A percentile compares a stretch with the other conserved stretches of the same genome.
These are phyloP conservation scores for Blastobotrys terrestris DNA, from an alignment of 805 yeast species.

Conservation along the genomic window DNA sequence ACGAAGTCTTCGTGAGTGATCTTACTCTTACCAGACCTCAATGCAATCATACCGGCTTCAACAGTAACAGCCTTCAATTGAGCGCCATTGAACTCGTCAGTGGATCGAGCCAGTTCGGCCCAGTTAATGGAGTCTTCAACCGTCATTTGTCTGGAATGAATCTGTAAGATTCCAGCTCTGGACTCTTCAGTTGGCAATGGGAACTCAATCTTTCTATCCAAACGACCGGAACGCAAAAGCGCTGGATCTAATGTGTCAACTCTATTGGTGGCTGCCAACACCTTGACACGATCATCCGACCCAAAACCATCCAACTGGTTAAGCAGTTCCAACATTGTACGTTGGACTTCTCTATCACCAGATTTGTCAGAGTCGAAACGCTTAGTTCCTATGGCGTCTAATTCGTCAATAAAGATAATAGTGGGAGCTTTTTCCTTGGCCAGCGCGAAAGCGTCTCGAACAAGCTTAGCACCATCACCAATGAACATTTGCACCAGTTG, in stretches of 20 bases:
- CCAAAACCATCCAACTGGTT: constrained; percentile 98
- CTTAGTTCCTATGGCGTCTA: constrained; percentile 98
- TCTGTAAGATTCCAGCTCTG: constrained; percentile 91
- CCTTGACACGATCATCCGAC: constrained; percentile 94
- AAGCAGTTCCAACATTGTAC: constrained; percentile 97
- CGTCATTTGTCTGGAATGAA: constrained; percentile 95
- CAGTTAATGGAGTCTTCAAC: constrained; percentile 80
- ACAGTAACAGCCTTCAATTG: constrained; percentile 98
- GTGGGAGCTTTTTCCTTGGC: constrained; percentile 99
- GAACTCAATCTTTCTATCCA: constrained; percentile 96
- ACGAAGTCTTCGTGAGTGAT: constrained; percentile 97
- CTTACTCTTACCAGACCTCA: constrained; percentile 85
- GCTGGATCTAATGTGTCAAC: constrained; percentile 99
- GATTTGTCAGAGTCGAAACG: constrained; percentile 96
- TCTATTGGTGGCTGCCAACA: constrained; percentile 95
- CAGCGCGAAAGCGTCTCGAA: constrained; percentile 93
- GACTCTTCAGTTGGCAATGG: constrained; percentile 98
- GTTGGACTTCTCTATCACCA: constrained; percentile 97
- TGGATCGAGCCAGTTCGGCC: constrained; percentile 96
- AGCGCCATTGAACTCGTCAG: constrained; percentile 99
- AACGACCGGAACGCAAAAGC: constrained; percentile 89
- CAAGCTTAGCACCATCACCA: constrained; percentile 98
- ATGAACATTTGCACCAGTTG: constrained; percentile 97
- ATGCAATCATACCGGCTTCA: constrained; percentile 99
- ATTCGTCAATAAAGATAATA: constrained; percentile 93